These are phyloP conservation scores for Hypoxylon sp. DNA, from an alignment of 2,329 filamentous ascomycete species.

Conservation along the genomic window DNA sequence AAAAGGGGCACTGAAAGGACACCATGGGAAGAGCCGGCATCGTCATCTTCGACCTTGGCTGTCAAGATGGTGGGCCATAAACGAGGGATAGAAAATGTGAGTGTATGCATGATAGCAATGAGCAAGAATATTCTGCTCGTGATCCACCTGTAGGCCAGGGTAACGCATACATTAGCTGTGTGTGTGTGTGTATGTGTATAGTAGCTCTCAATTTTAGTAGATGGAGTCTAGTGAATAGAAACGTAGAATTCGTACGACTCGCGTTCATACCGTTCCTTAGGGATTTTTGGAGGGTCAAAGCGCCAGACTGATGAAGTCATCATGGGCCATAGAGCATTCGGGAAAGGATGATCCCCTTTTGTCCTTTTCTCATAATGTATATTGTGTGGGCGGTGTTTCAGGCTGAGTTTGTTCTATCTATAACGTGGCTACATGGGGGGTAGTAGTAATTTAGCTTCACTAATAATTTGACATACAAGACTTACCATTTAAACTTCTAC, in stretches of 20 bases:
- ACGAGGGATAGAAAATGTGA: conserved; percentile 11
- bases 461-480: neutral
- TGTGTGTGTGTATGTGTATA: neutral
- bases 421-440: neutral
- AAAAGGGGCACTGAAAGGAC: conserved; percentile 33
- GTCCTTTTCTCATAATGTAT: conserved; percentile 1
- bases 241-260: conserved; percentile 3
- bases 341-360: neutral
- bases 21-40: conserved; percentile 17
- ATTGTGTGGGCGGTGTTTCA: conserved; percentile 32
- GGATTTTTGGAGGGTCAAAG: conserved; percentile 8
- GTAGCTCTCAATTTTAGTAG: neutral
- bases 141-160: neutral
- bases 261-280: neutral
- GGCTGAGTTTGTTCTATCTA: conserved; percentile 16
- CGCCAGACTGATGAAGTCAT: neutral
- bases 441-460: neutral
- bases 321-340: neutral
- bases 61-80: neutral
- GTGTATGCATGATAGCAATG: neutral
- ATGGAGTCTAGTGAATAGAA: conserved; percentile 11
- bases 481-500: conserved; percentile 19
- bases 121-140: conserved; percentile 5
- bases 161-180: neutral
- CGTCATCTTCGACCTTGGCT: conserved; percentile 13